Base-by-base conservation (phyloP, 257 asterid species). In the Solanum rostratum region DNA sequence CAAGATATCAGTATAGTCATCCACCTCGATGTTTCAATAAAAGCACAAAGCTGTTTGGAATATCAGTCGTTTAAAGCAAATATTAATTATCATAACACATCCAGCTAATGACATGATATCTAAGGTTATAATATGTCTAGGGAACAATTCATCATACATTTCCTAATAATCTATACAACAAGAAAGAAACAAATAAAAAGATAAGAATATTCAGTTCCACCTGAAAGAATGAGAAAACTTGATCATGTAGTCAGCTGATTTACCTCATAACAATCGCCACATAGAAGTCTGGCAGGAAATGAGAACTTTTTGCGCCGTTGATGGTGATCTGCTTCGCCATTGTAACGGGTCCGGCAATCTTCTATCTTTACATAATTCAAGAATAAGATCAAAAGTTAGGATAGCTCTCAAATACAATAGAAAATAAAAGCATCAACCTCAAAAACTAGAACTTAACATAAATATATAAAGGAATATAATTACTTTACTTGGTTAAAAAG, bases 251-350 rank as follows among this genome's bases (percentile, higher is more conserved):
- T 37, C 49, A 59, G 76, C 84, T 30, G 11, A 84, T 79, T 65
- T 87, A 94, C 99, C 97, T 97, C 98, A 88, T 86, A 97, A 90
- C 99, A 97, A 90, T 97, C 98, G 86, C 98, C 99, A 85, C 98
- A 95, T 33, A 95, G 27, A 83, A 97, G 98, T 87, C 98, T 90
- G 80, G 99, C 99, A 82, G 99, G 99, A 91, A 97, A 97, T 11
- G 97, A 91, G 88, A 94, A 95, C 86, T 95, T 97, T 69, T 95
- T 95, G 62, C 99, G 97, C 14, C 93, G 95, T 83, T 94, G 97
- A 86, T 94, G 97, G 83, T 97, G 98, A 88, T 97, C 98, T 41
- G 99, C 99, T 84, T 97, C 99, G 85, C 99, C 99, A 86, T 95
- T 97, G 62, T 97, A 97, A 73, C 99, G 95, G 1, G 97, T 92